Base-by-base conservation (phyloP, 73 alveolate genomes). In the Stentor roeselii region DNA sequence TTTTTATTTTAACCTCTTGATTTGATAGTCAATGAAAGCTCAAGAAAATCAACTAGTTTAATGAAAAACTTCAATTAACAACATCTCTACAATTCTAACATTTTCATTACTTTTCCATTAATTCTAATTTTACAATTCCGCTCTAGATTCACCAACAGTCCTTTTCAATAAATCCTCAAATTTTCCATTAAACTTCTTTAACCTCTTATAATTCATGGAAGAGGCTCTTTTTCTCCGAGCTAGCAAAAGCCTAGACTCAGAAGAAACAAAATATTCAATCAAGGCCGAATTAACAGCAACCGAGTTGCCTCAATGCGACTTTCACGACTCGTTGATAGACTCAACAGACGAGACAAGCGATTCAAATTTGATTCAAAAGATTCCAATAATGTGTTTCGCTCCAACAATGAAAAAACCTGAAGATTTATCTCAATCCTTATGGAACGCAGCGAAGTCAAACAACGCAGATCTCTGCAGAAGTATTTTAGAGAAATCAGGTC, bases 391-490 rank as follows among this genome's bases (percentile, higher is more conserved):
- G 67, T 50, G 30, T 11, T 50, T 6, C 21, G 67, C 67, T 50
- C 67, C 67, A 50, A 50, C 67, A 11, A 50, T 11, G 21, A 6
- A 11, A 6, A 50, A 50, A 50, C 41, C 41, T 3, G 78, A 60
- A 60, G 39, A 60, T 3, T 6, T 30, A n/a, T 27, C 15, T 34
- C 37, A 30, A 34, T n/a, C 37, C 37, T 32, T 67, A 67, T 67
- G 80, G 37, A 32, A 67, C 34, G 80, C 80, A 21, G 80, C 37
- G 21, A 27, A 67, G 2, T 21, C n/a, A 27, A 67, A 67, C 37
- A 21, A 67, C 27, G 41, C n/a, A 1, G 41, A 67, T 21, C 42
- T 67, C n/a, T 67, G 80, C 80, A n/a, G 37, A 67, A 67, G 41
- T 0, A 2, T 67, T 2, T 34, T 67, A 27, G 80, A 67, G 11